phyloP scores from a whole-genome alignment of 495 filamentous ascomycete genomes.

The Penicillium bovifimosum region DNA sequence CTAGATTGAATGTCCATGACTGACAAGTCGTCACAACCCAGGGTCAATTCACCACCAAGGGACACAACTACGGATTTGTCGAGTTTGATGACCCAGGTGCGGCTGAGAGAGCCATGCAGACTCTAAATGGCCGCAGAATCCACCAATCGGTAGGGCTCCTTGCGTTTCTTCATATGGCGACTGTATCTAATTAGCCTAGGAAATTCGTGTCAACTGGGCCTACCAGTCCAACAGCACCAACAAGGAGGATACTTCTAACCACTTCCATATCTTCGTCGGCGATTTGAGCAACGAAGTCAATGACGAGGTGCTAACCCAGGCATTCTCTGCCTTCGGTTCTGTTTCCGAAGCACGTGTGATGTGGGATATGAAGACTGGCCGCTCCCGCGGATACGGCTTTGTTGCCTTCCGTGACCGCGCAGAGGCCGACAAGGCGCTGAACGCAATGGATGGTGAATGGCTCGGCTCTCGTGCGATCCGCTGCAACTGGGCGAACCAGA shows the following conservation, averaged over 20 bases:
- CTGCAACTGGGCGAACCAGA: constrained; percentile 99
- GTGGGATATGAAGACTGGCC: constrained; percentile 99
- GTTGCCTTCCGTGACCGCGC: constrained; percentile 93
- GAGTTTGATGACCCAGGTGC: constrained; percentile 97
- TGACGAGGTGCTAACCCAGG: constrained; percentile 89
- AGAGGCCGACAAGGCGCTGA: constrained; percentile 94
- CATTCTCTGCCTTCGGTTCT: constrained; percentile 92
- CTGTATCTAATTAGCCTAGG: constrained; percentile 47
- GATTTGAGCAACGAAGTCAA: constrained; percentile 99
- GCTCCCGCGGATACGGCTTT: constrained; percentile 95
- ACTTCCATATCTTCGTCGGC: constrained; percentile 99
- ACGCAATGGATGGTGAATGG: constrained; percentile 99
- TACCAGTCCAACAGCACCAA: constrained; percentile 92
- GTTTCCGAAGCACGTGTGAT: constrained; percentile 99
- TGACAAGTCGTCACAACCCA: background rate
- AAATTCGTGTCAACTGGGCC: constrained; percentile 99
- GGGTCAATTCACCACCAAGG: constrained; percentile 72
- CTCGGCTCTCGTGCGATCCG: constrained; percentile 96
- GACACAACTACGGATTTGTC: constrained; percentile 98
- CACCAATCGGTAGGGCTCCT: constrained; percentile 68
- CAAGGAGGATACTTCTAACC: constrained; percentile 97
- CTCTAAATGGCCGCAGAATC: constrained; percentile 88
- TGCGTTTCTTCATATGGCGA: background rate
- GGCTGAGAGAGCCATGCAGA: constrained; percentile 95
- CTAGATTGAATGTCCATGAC: background rate